Conservation (phyloP, 352 stramenopile species). For the Stephanocyclus meneghinianus region DNA sequence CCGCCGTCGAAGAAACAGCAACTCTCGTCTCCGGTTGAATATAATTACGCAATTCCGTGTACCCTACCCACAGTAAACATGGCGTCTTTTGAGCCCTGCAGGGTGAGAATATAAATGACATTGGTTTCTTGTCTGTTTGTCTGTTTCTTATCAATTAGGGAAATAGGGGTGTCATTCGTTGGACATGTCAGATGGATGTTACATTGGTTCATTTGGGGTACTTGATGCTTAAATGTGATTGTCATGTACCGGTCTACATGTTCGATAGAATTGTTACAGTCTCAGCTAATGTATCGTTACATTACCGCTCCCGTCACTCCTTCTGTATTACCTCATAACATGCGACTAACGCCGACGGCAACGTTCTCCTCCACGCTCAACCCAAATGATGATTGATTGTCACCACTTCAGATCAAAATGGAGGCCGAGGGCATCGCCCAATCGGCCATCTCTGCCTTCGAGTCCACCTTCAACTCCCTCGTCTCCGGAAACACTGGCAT, state of each 20-base stretch:
- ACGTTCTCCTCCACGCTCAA: background rate
- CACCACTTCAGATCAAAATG: conserved; percentile 91
- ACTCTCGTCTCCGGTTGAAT: background rate
- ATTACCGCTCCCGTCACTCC: background rate
- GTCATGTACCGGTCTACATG: no score
- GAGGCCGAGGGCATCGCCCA: conserved; percentile 90
- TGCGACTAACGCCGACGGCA: background rate
- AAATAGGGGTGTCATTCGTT: background rate
- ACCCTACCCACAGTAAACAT: conserved; percentile 8
- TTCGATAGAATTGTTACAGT: no score
- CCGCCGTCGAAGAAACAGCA: background rate
- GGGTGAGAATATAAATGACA: conserved; percentile 29
- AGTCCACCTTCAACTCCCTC: conserved; percentile 95
- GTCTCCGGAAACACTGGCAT: conserved; percentile 90
- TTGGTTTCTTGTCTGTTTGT: background rate
- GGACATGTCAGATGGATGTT: no score
- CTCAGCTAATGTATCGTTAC: background rate
- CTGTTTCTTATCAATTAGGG: background rate
- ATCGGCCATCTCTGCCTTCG: conserved; percentile 95
- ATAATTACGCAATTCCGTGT: background rate
- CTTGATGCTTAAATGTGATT: no score
- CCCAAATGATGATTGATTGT: background rate
- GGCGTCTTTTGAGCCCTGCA: conserved; percentile 58
- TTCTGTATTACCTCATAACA: background rate
- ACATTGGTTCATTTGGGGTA: no score